A percentile compares a stretch with the other conserved stretches of the same genome.
Evolutionary conservation across 331 rosid genomes (phyloP).

Genomic region (Rhamnella rubrinervis): DNA sequence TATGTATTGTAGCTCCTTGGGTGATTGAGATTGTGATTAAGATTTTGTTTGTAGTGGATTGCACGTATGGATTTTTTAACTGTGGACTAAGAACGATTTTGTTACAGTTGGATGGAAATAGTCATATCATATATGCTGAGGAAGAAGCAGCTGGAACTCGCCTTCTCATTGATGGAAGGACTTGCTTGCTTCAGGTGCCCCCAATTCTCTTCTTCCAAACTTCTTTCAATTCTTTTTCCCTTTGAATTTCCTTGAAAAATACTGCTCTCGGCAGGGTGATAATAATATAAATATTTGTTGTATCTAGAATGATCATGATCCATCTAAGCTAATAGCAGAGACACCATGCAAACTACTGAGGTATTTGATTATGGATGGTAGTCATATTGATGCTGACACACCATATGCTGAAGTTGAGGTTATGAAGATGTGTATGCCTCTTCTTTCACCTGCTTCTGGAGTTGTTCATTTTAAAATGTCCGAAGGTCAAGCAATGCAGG

Average conservation of each 20-base stretch:
- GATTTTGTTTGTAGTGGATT: not conserved
- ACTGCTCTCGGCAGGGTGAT: slow-evolving; percentile 12
- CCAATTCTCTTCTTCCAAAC: slow-evolving; percentile 16
- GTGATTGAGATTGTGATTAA: no score
- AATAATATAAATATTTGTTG: slow-evolving; percentile 13
- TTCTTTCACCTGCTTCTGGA: slow-evolving; percentile 99
- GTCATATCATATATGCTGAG: slow-evolving; percentile 97
- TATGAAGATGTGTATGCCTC: slow-evolving; percentile 99
- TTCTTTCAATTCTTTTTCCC: not conserved
- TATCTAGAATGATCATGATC: slow-evolving; percentile 93
- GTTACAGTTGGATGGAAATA: slow-evolving; percentile 90
- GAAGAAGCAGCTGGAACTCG: slow-evolving; percentile 99
- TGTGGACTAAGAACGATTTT: slow-evolving; percentile 22
- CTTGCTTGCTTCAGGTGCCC: slow-evolving; percentile 98
- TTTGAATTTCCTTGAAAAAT: slow-evolving; percentile 7
- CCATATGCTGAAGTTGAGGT: slow-evolving; percentile 99
- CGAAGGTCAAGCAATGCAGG: slow-evolving; percentile 99
- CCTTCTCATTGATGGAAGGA: slow-evolving; percentile 98
- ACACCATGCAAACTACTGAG: slow-evolving; percentile 96
- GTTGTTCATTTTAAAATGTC: slow-evolving; percentile 75
- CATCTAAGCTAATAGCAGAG: slow-evolving; percentile 91
- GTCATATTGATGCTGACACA: slow-evolving; percentile 87
- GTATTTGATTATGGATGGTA: slow-evolving; percentile 68
- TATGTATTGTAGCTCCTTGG: not conserved
- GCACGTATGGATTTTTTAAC: not conserved